Evolutionary conservation across 1,284 basidiomycete species (phyloP), one percentile per base, ranked within the genome.

Genomic region (Naganishia liquefaciens): DNA sequence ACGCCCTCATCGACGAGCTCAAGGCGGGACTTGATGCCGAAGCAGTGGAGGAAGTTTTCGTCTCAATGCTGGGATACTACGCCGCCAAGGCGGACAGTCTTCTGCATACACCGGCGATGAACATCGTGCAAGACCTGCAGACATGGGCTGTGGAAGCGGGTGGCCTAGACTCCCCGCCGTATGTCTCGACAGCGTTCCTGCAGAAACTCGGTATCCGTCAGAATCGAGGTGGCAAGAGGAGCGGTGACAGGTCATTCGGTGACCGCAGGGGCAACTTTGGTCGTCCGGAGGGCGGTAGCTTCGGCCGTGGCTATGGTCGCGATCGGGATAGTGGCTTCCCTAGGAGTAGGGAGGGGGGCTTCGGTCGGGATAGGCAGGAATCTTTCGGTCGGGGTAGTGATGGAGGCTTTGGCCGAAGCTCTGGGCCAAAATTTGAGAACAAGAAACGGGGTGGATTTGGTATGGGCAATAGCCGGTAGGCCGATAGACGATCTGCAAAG

Each of bases 61-160:
- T 83, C 27, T 86, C 88, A 9, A 75, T 89, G 61, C 77, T 93
- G 15, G 92, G 92, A 0, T 94, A 87, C 81, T 94, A 93, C 78
- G 55, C 52, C 17, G 75, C 81, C 54, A 85, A 85, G 71, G 64
- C 79, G 0, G 74, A 74, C 7, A 81, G 87, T 28, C 53, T 60
- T 13, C 71, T 92, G 55, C 81, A 86, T 27, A 72, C 82, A 2
- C 72, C 68, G 2, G 27, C 58, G 2, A 54, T 68, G 25, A 81
- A 80, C n/a, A 77, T 91, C 55, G 68, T 88, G 23, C 80, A 85
- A 40, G 88, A 86, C 9, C 77, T 87, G 63, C 85, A 87, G 74
- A 78, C 81, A 40, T 94, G 91, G 91, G 76, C 86, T 0, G 80
- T 74, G 19, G 81, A 82, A 43, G 83, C 81, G 5, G 81, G 80